Evolutionary conservation across 2,329 filamentous ascomycete species (phyloP).

Genomic region (Aureobasidium pullulans): DNA sequence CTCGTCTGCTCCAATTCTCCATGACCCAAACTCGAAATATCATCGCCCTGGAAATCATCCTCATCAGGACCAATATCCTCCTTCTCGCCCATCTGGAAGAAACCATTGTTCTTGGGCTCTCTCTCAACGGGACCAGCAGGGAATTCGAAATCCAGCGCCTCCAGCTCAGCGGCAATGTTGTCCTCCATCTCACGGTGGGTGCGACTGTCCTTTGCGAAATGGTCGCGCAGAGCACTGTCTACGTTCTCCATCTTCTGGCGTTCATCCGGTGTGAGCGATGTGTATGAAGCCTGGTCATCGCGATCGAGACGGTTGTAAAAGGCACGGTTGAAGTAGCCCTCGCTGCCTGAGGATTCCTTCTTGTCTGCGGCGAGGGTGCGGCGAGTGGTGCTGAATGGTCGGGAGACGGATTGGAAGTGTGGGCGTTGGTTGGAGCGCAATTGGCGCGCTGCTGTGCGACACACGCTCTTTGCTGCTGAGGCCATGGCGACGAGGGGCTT

Average conservation of each 20-base stretch:
- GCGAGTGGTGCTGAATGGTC: conserved; percentile 7
- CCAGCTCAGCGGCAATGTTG: conserved; percentile 3
- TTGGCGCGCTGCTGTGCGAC: conserved; percentile 8
- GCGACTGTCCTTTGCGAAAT: conserved; percentile 13
- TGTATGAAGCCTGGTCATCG: conserved; percentile 17
- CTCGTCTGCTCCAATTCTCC: conserved; percentile 80
- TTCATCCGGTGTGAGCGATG: conserved; percentile 15
- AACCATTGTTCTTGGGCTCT: conserved; percentile 14
- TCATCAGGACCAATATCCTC: conserved; percentile 23
- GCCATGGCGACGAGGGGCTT: neutral
- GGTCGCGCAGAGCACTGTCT: conserved; percentile 4
- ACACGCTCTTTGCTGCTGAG: conserved; percentile 6
- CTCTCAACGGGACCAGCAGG: conserved; percentile 6
- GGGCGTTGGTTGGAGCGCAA: neutral
- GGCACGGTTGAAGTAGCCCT: conserved; percentile 16
- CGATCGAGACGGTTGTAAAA: conserved; percentile 16
- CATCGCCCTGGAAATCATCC: conserved; percentile 67
- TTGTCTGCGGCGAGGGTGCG: conserved; percentile 1
- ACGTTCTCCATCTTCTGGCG: conserved; percentile 13
- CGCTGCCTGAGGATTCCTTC: neutral
- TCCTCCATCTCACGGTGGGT: conserved; percentile 15
- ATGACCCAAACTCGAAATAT: conserved; percentile 77
- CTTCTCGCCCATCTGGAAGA: conserved; percentile 22
- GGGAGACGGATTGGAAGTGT: neutral
- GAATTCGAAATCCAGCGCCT: conserved; percentile 15